Evolutionary conservation across 1,284 basidiomycete genomes (phyloP).

Genomic region (Bjerkandera adusta): DNA sequence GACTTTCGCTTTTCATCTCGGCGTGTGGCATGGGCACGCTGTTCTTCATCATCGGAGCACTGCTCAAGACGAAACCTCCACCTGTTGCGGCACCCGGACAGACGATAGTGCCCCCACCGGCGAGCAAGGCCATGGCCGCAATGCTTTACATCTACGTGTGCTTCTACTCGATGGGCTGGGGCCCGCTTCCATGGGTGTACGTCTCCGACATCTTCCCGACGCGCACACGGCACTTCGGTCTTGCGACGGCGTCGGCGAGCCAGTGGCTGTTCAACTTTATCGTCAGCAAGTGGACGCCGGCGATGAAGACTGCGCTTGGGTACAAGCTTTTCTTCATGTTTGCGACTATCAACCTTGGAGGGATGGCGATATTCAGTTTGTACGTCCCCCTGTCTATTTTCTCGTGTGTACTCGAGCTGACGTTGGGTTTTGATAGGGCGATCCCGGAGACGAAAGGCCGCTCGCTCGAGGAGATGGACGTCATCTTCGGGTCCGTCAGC

Average conservation of each 20-base stretch:
- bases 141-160: slow-evolving; percentile 76
- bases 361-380: slow-evolving; percentile 33
- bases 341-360: slow-evolving; percentile 53
- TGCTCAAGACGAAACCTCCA: slow-evolving; percentile 71
- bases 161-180: slow-evolving; percentile 67
- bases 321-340: slow-evolving; percentile 75
- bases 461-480: slow-evolving; percentile 77
- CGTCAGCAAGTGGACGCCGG: slow-evolving; percentile 69
- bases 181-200: slow-evolving; percentile 58
- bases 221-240: slow-evolving; percentile 74
- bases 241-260: slow-evolving; percentile 65
- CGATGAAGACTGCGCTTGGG: slow-evolving; percentile 55
- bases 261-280: slow-evolving; percentile 86
- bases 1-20: slow-evolving; percentile 62
- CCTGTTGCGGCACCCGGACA: slow-evolving; percentile 32
- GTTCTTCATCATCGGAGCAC: slow-evolving; percentile 68
- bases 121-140: slow-evolving; percentile 70
- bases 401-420: not conserved
- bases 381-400: slow-evolving; percentile 20
- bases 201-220: slow-evolving; percentile 84
- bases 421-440: slow-evolving; percentile 35
- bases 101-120: slow-evolving; percentile 39
- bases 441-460: slow-evolving; percentile 78
- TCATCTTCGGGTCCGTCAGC: slow-evolving; percentile 71
- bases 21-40: slow-evolving; percentile 55